Percentiles rank a stretch among this genome's conserved stretches.
Evolutionary conservation across 140 eudicot species (phyloP).

Genomic region (Cichorium intybus): DNA sequence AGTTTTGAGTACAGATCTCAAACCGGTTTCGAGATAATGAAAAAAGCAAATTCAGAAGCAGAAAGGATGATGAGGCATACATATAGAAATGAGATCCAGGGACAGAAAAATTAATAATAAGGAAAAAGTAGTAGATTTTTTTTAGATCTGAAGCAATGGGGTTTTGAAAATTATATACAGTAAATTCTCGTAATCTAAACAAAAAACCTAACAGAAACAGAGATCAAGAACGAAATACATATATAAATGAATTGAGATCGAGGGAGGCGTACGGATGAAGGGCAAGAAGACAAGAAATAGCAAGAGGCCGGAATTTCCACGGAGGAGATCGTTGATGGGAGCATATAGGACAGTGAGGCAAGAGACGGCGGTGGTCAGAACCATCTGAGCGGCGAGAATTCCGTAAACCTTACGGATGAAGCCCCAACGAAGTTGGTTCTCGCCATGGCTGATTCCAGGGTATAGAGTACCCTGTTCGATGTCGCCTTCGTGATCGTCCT

Average conservation of each 20-base stretch:
- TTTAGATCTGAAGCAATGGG: constrained; percentile 4
- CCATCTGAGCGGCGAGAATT: constrained; percentile 82
- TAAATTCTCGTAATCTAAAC: neutral
- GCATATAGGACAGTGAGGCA: constrained; percentile 68
- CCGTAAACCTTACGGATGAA: constrained; percentile 97
- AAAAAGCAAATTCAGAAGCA: neutral
- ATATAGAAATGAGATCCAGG: constrained; percentile 11
- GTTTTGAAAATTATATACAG: neutral
- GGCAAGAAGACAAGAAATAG: constrained; percentile 75
- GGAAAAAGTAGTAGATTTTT: neutral
- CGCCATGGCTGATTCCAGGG: constrained; percentile 85
- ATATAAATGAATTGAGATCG: neutral
- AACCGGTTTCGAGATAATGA: neutral
- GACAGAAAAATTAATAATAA: neutral
- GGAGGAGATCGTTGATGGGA: constrained; percentile 73
- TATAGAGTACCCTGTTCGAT: constrained; percentile 62
- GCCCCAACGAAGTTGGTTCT: constrained; percentile 92
- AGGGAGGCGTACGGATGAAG: constrained; percentile 55
- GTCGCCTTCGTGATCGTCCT: constrained; percentile 53
- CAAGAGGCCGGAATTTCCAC: constrained; percentile 67
- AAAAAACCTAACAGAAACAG: neutral
- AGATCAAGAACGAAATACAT: neutral
- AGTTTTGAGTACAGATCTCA: constrained; percentile 19
- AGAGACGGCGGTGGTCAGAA: constrained; percentile 74
- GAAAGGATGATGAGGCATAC: neutral